Conservation (phyloP, 192 early-diverging fungal genomes). For the Linnemannia elongata region DNA sequence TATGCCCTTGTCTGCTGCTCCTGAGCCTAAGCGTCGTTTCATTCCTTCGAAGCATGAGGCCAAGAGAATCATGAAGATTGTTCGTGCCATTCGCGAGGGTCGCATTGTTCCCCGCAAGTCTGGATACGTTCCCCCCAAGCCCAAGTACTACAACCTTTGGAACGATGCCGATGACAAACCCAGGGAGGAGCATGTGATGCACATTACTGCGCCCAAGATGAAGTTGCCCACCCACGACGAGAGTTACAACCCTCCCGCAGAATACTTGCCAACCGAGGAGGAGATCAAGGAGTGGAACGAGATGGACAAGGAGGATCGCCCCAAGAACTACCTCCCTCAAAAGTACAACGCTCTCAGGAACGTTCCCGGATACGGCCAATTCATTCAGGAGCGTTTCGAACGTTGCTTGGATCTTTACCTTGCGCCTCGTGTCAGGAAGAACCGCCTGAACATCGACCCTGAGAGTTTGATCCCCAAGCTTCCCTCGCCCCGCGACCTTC, state of each 20-base stretch:
- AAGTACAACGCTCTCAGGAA: slow-evolving; percentile 83
- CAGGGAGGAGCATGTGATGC: slow-evolving; percentile 72
- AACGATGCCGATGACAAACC: slow-evolving; percentile 73
- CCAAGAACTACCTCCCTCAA: slow-evolving; percentile 73
- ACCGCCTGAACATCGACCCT: slow-evolving; percentile 88
- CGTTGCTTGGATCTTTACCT: slow-evolving; percentile 97
- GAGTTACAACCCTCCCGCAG: slow-evolving; percentile 97
- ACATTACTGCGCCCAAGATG: slow-evolving; percentile 93
- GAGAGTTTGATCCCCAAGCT: slow-evolving; percentile 96
- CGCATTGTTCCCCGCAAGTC: slow-evolving; percentile 78
- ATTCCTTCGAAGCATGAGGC: slow-evolving; percentile 96
- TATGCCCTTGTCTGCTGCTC: slow-evolving; percentile 89
- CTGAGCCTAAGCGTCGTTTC: slow-evolving; percentile 96
- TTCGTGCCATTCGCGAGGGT: slow-evolving; percentile 93
- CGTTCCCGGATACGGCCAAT: slow-evolving; percentile 90
- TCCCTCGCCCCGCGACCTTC: slow-evolving; percentile 93
- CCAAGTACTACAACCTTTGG: slow-evolving; percentile 93
- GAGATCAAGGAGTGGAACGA: slow-evolving; percentile 87
- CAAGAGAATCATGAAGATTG: slow-evolving; percentile 97
- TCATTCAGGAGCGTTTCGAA: slow-evolving; percentile 96
- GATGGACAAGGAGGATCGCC: slow-evolving; percentile 82
- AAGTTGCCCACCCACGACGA: slow-evolving; percentile 91
- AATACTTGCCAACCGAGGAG: slow-evolving; percentile 89
- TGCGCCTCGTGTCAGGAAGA: slow-evolving; percentile 90
- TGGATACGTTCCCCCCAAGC: slow-evolving; percentile 63